phyloP scores from a whole-genome alignment of 352 stramenopile genomes.

The Phytophthora chlamydospora region DNA sequence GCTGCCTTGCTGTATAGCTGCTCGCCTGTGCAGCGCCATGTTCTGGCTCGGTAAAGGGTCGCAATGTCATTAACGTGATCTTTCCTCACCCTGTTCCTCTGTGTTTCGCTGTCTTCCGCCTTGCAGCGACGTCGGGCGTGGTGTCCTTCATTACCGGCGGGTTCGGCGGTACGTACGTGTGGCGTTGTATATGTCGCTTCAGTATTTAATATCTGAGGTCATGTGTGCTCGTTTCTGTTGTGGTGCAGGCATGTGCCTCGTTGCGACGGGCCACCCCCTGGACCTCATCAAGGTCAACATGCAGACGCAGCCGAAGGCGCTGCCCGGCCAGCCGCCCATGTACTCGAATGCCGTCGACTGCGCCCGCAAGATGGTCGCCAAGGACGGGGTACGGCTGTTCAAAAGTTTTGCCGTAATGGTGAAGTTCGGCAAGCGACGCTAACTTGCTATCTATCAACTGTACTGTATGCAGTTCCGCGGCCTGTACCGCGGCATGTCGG shows the following conservation, averaged over 20 bases:
- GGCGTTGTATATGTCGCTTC: conserved; percentile 4
- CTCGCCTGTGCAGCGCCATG: too few relatives aligned
- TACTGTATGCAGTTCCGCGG: conserved; percentile 54
- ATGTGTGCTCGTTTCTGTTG: background rate
- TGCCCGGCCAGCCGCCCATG: conserved; percentile 65
- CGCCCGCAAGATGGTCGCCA: conserved; percentile 91
- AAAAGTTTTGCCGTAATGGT: background rate
- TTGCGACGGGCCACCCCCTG: conserved; percentile 94
- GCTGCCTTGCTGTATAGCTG: too few relatives aligned
- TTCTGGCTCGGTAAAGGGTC: background rate
- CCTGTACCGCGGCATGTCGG: conserved; percentile 95
- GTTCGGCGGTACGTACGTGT: conserved; percentile 78
- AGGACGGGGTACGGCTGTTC: conserved; percentile 85
- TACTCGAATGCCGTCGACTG: conserved; percentile 91
- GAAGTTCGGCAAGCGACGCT: background rate
- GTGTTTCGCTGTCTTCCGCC: background rate
- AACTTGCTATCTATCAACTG: conserved; percentile 19
- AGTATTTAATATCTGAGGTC: conserved; percentile 6
- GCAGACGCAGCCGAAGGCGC: conserved; percentile 86
- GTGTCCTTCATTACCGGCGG: conserved; percentile 95
- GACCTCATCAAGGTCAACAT: conserved; percentile 97
- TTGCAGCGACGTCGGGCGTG: conserved; percentile 77
- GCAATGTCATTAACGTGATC: background rate
- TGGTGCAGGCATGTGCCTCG: conserved; percentile 84
- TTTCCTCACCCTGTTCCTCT: background rate